Conservation (phyloP, 129 eudicot species). For the Artemisia annua region DNA sequence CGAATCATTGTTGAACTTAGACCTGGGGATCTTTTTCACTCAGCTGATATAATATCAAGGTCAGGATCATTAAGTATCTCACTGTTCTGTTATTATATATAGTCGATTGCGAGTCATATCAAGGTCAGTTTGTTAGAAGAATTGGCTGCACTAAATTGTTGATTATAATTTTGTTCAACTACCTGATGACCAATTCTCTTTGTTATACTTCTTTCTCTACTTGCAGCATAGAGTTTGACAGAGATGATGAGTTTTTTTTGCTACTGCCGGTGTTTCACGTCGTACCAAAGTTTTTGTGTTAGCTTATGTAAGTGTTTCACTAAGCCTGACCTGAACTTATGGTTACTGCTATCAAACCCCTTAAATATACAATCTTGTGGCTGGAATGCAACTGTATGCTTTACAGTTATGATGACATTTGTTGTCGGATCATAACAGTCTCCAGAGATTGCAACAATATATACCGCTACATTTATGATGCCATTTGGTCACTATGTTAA, state of each 20-base stretch:
- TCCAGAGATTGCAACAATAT: too few species aligned
- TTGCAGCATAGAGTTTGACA: constrained; percentile 86
- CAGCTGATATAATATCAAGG: constrained; percentile 52
- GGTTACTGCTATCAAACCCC: neutral
- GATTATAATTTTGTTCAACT: too few species aligned
- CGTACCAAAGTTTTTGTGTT: constrained; percentile 84
- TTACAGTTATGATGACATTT: too few species aligned
- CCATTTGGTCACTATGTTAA: too few species aligned
- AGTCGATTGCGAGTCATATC: constrained; percentile 35
- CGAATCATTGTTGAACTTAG: constrained; percentile 83
- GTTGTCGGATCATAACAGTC: too few species aligned
- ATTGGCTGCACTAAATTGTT: neutral
- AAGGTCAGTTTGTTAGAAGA: constrained; percentile 53
- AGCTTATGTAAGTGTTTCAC: constrained; percentile 57
- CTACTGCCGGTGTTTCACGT: constrained; percentile 59
- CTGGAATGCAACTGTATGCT: neutral
- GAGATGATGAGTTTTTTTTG: constrained; percentile 85
- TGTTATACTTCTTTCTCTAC: neutral
- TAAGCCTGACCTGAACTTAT: neutral
- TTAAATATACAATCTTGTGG: neutral
- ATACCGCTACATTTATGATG: too few species aligned
- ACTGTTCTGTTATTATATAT: too few species aligned
- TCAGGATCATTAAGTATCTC: too few species aligned
- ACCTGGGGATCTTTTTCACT: constrained; percentile 88
- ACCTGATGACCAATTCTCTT: neutral